phyloP scores from a whole-genome alignment of 2,329 filamentous ascomycete genomes.

The Lecanicillium sp. region DNA sequence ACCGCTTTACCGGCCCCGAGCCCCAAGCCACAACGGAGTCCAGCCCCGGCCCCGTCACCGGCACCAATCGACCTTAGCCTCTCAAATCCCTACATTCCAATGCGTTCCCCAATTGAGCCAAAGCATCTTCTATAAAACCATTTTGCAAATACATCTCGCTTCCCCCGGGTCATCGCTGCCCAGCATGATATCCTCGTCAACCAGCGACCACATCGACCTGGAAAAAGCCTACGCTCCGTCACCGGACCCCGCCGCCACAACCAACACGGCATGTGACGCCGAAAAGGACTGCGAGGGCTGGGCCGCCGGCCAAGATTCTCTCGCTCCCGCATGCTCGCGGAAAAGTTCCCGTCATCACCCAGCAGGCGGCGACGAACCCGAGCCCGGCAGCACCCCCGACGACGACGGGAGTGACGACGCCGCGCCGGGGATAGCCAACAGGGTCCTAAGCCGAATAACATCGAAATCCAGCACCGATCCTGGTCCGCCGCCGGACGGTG shows the following conservation, averaged over 20 bases:
- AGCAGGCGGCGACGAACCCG: not conserved
- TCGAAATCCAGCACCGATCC: conserved; percentile 35
- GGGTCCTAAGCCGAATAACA: conserved; percentile 36
- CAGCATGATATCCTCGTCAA: not conserved
- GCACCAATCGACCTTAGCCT: no score
- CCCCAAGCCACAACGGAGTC: no score
- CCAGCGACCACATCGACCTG: conserved; percentile 2
- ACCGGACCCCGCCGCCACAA: not conserved
- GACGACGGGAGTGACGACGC: conserved; percentile 11
- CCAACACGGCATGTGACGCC: not conserved
- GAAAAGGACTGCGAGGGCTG: not conserved
- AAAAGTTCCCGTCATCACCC: not conserved
- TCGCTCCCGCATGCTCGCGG: conserved; percentile 4
- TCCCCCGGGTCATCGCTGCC: no score
- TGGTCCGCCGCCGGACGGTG: conserved; percentile 46
- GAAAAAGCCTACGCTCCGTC: not conserved
- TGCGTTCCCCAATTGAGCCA: no score
- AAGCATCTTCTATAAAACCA: no score
- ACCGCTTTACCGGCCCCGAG: no score
- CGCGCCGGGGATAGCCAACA: conserved; percentile 24
- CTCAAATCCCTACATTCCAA: no score
- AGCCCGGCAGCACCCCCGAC: not conserved
- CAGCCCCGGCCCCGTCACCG: no score
- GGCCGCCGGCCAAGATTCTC: conserved; percentile 11
- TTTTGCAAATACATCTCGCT: no score